Conservation (phyloP, 2,329 filamentous ascomycete species). For the Botrytis fragariae region DNA sequence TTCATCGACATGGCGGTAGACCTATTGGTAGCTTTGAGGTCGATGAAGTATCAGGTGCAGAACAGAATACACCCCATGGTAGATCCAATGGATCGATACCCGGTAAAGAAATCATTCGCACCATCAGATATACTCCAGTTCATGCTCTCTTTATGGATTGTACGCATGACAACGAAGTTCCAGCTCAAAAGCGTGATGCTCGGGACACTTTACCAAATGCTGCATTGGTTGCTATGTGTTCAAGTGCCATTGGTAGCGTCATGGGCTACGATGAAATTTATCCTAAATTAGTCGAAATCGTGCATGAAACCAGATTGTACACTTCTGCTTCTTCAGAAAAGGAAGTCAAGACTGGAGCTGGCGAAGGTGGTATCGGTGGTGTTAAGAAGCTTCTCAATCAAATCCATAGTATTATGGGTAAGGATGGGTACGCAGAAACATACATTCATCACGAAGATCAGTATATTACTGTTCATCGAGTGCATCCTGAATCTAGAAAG, state of each 20-base stretch:
- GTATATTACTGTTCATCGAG: constrained; percentile 93
- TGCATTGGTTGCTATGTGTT: constrained; percentile 92
- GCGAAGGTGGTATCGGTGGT: constrained; percentile 81
- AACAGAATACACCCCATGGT: constrained; percentile 41
- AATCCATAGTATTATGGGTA: constrained; percentile 93
- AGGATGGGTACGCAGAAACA: constrained; percentile 90
- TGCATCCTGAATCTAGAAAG: constrained; percentile 87
- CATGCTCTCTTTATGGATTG: constrained; percentile 99
- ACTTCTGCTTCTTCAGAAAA: constrained; percentile 69
- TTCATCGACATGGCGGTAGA: constrained; percentile 88
- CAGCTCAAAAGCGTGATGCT: constrained; percentile 90
- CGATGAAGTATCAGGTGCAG: constrained; percentile 73
- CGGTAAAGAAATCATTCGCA: constrained; percentile 58
- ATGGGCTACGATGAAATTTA: constrained; percentile 99
- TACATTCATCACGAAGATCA: constrained; percentile 96
- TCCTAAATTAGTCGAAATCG: constrained; percentile 86
- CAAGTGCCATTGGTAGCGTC: constrained; percentile 89
- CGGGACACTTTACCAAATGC: constrained; percentile 92
- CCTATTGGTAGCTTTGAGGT: constrained; percentile 97
- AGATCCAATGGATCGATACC: constrained; percentile 36
- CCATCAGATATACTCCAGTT: constrained; percentile 82
- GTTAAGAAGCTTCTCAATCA: constrained; percentile 92
- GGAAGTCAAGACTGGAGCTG: constrained; percentile 62
- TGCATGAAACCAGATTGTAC: constrained; percentile 84
- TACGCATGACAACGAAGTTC: constrained; percentile 96